These are phyloP conservation scores for Xenosphaeropsis pyriputrescens DNA, from an alignment of 2,329 filamentous ascomycete species.

Conservation along the genomic window DNA sequence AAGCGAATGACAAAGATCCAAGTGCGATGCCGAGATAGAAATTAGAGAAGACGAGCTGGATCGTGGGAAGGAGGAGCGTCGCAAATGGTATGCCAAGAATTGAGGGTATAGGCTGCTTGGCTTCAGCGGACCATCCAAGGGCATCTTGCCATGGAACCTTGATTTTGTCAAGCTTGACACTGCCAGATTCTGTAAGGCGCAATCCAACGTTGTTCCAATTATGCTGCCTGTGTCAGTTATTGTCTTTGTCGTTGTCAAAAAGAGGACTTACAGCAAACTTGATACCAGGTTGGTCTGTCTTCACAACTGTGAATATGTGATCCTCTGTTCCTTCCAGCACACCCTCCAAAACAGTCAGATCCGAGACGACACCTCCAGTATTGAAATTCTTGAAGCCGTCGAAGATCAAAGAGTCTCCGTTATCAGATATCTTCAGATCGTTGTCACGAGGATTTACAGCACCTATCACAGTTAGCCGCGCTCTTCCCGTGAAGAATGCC, in stretches of 20 bases:
- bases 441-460: constrained; percentile 52
- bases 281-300: constrained; percentile 41
- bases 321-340: constrained; percentile 39
- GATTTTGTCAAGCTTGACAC: constrained; percentile 43
- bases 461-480: constrained; percentile 7
- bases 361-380: constrained; percentile 51
- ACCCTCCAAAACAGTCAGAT: constrained; percentile 51
- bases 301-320: constrained; percentile 48
- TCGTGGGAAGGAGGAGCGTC: constrained; percentile 43
- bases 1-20: constrained; percentile 38
- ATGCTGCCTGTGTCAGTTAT: constrained; percentile 17
- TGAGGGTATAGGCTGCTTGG: constrained; percentile 32
- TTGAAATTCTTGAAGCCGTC: constrained; percentile 53
- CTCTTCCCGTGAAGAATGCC: too few species aligned
- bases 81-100: constrained; percentile 38
- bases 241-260: not conserved
- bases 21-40: constrained; percentile 50
- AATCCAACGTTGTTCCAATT: constrained; percentile 53
- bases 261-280: constrained; percentile 24
- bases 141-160: constrained; percentile 43
- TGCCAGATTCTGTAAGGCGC: constrained; percentile 47
- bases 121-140: constrained; percentile 38
- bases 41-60: constrained; percentile 52
- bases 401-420: constrained; percentile 40
- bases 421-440: constrained; percentile 38